phyloP scores from a whole-genome alignment of 2,329 filamentous ascomycete genomes.

The Penicillium sp. region DNA sequence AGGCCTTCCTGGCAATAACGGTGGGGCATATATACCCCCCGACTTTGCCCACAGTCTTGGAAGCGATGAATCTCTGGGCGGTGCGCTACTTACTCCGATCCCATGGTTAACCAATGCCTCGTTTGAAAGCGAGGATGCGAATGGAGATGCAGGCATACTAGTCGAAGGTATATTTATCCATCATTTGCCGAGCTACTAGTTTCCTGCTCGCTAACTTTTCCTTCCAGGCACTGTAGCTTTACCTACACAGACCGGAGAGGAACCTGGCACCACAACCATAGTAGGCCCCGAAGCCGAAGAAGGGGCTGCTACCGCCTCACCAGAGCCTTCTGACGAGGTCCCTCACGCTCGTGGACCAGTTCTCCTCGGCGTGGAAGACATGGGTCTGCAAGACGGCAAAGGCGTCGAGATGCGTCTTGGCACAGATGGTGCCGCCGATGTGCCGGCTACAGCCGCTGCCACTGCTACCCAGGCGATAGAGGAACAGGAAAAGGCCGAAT shows the following conservation, averaged over 20 bases:
- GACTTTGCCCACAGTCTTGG: conserved; percentile 54
- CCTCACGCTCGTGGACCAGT: conserved; percentile 83
- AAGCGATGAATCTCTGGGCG: conserved; percentile 84
- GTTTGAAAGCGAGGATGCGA: conserved; percentile 25
- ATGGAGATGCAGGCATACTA: conserved; percentile 19
- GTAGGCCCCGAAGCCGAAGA: conserved; percentile 16
- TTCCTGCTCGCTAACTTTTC: conserved; percentile 1
- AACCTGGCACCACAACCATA: background rate
- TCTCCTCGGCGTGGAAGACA: conserved; percentile 80
- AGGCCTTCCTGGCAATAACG: conserved; percentile 28
- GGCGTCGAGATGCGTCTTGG: conserved; percentile 44
- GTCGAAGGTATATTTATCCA: conserved; percentile 19
- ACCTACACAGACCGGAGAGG: conserved; percentile 8
- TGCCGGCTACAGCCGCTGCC: conserved; percentile 3
- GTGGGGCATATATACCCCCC: conserved; percentile 34
- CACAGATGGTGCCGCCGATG: conserved; percentile 12
- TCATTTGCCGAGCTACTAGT: background rate
- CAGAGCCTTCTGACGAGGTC: conserved; percentile 58
- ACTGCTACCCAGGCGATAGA: conserved; percentile 7
- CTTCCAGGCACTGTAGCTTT: conserved; percentile 1
- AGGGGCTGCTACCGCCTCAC: conserved; percentile 25
- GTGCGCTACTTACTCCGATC: conserved; percentile 88
- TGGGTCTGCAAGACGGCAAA: conserved; percentile 67
- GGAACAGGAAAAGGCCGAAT: conserved; percentile 12
- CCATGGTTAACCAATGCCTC: conserved; percentile 67